Evolutionary conservation across 768 basidiomycete genomes (phyloP), one percentile per base, ranked within the genome.

Genomic region (Mycena polygramma): DNA sequence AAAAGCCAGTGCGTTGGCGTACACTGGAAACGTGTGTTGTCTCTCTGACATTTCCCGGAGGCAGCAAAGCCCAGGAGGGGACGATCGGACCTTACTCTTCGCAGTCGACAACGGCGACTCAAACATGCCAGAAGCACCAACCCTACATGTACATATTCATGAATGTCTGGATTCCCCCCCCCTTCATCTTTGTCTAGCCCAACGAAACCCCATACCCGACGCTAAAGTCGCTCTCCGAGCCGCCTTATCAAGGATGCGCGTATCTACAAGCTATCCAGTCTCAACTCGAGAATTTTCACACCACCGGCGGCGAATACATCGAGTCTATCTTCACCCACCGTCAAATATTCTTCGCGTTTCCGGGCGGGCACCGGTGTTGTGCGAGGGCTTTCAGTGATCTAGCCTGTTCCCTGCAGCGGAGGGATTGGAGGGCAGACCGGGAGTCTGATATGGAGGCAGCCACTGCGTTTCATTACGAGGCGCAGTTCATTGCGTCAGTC

Each of bases 261-360:
- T 91, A 88, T 78, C 86, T 92, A 57, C 87, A 88, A 77, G 81
- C 85, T 72, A 85, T 91, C 73, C 87, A 86, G 74, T 83, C 83
- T 63, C 90, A 89, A 67, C 77, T 91, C 79, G 86, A 85, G 74
- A 82, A 79, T 52, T 87, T 81, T 70, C 78, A 78, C 63, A 93
- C 91, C 64, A 91, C 91, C 55, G 85, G 87, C 81, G 92, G 92
- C 74, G 92, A 88, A 68, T 94, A 93, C 76, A 87, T 94, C 79
- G 93, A 94, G 76, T 85, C 87, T 60, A 90, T 94, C 75, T 92
- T 93, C 80, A 89, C 89, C 0, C 93, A 94, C 81, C 92, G 93
- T 76, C 89, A 91, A 77, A 87, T 91, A 45, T 83, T 91, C 70
- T 82, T 80, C 71, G 87, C 90, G 13, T 90, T 83, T 75, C 92